Evolutionary conservation across 148 eudicot genomes (phyloP), one percentile per base, ranked within the genome.

Genomic region (Suaeda aralocaspica): DNA sequence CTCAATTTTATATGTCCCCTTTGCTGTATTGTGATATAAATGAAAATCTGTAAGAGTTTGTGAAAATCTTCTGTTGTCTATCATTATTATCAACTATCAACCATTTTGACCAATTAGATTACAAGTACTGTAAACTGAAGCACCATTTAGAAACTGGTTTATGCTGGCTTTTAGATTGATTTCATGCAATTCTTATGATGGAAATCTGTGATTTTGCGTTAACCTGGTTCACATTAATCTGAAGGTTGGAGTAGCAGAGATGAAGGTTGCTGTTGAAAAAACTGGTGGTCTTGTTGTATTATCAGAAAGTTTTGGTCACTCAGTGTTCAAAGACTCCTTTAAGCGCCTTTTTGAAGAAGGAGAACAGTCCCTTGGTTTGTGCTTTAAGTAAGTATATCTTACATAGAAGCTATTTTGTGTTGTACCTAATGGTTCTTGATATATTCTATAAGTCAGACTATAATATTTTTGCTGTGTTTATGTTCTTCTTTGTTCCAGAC

Each of bases 231-330:
- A 33, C 68, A 33, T 59, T 77, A 12, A n/a, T 34, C 1, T 80
- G 65, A 70, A 93, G 98, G 98, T 93, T 73, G 98, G 98, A 71
- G 96, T 93, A 74, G 98, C 97, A 66, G 98, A 93, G 75, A 93
- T 93, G 97, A 93, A 93, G 81, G 88, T 89, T 73, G 92, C 88
- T 74, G 93, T 93, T 73, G 98, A 93, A 77, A 88, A 72, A 82
- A 90, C 97, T 62, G 97, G 98, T 73, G 98, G 98, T 71, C 97
- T 90, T 70, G 96, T 93, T 77, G 97, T 91, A 75, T 73, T 84
- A 41, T 84, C 98, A 46, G 98, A 93, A 80, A 93, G 98, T 83
- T 93, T 93, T 79, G 98, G 98, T 64, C 97, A 93, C 77, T 82
- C 97, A 46, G 98, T 93, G 58, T 93, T 93, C 69, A 93, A 90